Conservation (phyloP, 176 grass and related monocot species). For the Oryza glumipatula region DNA sequence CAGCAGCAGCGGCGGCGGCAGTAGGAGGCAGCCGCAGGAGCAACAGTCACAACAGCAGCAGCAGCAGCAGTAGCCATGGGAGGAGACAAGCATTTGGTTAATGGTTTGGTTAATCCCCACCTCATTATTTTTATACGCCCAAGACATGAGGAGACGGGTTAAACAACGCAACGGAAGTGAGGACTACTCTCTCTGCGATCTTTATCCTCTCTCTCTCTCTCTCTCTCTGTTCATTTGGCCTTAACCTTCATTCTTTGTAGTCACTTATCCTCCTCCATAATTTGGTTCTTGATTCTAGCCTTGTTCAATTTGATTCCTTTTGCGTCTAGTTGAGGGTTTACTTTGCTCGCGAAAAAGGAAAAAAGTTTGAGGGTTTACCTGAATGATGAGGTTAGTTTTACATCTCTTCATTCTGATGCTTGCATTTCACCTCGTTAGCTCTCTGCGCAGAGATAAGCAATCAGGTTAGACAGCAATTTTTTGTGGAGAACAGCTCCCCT, state of each 20-base stretch:
- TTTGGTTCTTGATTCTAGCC: conserved; percentile 37
- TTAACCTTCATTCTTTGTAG: conserved; percentile 33
- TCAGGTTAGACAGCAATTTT: conserved; percentile 5
- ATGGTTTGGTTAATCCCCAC: conserved; percentile 39
- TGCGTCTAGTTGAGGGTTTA: conserved; percentile 18
- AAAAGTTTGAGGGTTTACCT: not conserved
- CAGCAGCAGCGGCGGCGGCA: not conserved
- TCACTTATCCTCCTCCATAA: conserved; percentile 8
- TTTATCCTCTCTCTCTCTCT: not conserved
- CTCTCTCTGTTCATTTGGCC: not conserved
- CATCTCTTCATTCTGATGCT: not conserved
- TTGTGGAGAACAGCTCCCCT: not conserved
- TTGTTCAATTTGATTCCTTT: conserved; percentile 12
- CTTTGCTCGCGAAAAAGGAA: not conserved
- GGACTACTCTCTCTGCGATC: not conserved
- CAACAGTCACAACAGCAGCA: conserved; percentile 35
- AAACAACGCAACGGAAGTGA: conserved; percentile 12
- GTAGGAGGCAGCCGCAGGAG: conserved; percentile 42
- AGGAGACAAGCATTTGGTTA: conserved; percentile 38
- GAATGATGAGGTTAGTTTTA: not conserved
- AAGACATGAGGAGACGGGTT: conserved; percentile 8
- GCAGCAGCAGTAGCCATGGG: conserved; percentile 45
- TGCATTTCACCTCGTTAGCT: not conserved
- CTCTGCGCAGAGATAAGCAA: not conserved
- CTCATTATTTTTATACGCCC: conserved; percentile 41